Evolutionary conservation across 495 filamentous ascomycete genomes (phyloP), one percentile per base, ranked within the genome.

Genomic region (Podospora comata): DNA sequence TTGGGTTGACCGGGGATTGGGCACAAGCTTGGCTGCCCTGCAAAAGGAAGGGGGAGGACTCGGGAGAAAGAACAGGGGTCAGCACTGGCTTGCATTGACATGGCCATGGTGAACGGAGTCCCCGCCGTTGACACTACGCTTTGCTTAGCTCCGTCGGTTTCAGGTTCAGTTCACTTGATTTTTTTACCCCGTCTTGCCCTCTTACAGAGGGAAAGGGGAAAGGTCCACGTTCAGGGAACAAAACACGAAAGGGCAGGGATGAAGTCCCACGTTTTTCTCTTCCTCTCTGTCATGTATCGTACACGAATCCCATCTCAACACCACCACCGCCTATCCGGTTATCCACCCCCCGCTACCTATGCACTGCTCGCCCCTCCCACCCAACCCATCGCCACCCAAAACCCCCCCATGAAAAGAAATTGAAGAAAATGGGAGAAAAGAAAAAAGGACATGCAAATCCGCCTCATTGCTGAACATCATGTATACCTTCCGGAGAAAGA

Each of bases 381-480:
- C n/a, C 26, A 16, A 26, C 59, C 20, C n/a, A 26, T 5, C 59
- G 30, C 23, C 59, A 0, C 16, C 23, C 59, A 27, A 61, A 28
- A 11, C 1, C 26, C 23, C 16, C 23, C 59, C 11, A 61, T 32
- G 5, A 61, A 61, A 27, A 27, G 27, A 61, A 27, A 61, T 0
- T 16, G 13, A 61, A 20, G 26, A 23, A 20, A 60, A 60, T 3
- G 18, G 58, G 30, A 60, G 5, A 27, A 60, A 60, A 19, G 58
- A 60, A 15, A 23, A 15, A 30, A 63, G 13, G 18, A 63, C 19
- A 34, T 63, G 30, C 30, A 58, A 23, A 58, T 19, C 23, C 55
- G 5, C 55, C 55, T 20, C 55, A 26, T 58, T 58, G 55, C 55
- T 19, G 55, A 58, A 58, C 23, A 58, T 58, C 55, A 58, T 58